These are phyloP conservation scores for Hypomyces perniciosus DNA, from an alignment of 2,329 filamentous ascomycete species.

Conservation along the genomic window DNA sequence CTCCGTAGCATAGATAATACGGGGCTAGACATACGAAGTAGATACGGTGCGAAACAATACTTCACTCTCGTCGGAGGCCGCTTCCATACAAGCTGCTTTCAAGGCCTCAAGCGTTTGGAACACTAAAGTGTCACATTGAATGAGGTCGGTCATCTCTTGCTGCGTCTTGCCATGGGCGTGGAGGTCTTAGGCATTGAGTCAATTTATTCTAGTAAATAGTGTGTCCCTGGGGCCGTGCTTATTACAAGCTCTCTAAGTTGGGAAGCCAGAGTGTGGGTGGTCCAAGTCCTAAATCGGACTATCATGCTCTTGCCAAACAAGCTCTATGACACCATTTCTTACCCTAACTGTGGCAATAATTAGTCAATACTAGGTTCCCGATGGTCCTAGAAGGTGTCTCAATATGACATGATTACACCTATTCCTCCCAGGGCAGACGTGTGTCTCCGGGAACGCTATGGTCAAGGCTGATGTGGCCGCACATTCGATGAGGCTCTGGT, in stretches of 20 bases:
- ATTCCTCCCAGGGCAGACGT: no score
- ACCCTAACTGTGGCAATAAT: no score
- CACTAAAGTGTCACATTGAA: conserved; percentile 48
- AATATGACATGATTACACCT: no score
- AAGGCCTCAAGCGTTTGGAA: conserved; percentile 63
- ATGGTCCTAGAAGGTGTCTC: no score
- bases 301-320: neutral
- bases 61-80: conserved; percentile 51
- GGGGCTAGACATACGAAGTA: no score
- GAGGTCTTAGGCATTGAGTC: conserved; percentile 25
- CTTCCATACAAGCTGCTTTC: conserved; percentile 69
- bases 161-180: conserved; percentile 35
- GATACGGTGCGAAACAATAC: no score
- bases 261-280: neutral
- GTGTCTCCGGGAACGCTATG: no score
- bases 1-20: no score
- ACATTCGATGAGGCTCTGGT: no score
- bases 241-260: conserved; percentile 16
- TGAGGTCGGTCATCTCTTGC: conserved; percentile 36
- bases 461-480: no score
- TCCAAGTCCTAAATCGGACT: neutral
- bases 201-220: conserved; percentile 1
- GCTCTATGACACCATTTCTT: no score
- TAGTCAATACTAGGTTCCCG: no score
- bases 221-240: conserved; percentile 9